Percentiles rank a stretch among this genome's conserved stretches.
These are phyloP conservation scores for barley (Hordeum vulgare) DNA, from an alignment of 176 grass and related monocot genomes.

Conservation along the genomic window MorexV3_pseudomolecules_assembly NC_058519.1:583325305-583325804, in stretches of 20 bases:
- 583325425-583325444: not conserved
- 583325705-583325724: not conserved
- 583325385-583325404: slow-evolving; percentile 27
- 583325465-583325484: not conserved
- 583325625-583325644: not conserved
- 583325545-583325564: not conserved
- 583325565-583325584: not conserved
- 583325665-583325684: not conserved
- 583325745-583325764: not conserved
- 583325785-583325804: not conserved
- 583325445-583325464: not conserved
- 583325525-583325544: not conserved
- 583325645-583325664: not conserved
- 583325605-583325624: not conserved
- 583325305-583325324: slow-evolving; percentile 20
- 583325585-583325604: not conserved
- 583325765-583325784: not conserved
- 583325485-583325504: not conserved
- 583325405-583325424: slow-evolving; percentile 23
- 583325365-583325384: slow-evolving; percentile 26
- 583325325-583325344: not conserved
- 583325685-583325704: not conserved
- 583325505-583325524: not conserved
- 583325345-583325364: slow-evolving; percentile 28
- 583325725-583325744: not conserved